Conservation (phyloP, 2,329 filamentous ascomycete genomes). For the Stachybotrys echinatus region DNA sequence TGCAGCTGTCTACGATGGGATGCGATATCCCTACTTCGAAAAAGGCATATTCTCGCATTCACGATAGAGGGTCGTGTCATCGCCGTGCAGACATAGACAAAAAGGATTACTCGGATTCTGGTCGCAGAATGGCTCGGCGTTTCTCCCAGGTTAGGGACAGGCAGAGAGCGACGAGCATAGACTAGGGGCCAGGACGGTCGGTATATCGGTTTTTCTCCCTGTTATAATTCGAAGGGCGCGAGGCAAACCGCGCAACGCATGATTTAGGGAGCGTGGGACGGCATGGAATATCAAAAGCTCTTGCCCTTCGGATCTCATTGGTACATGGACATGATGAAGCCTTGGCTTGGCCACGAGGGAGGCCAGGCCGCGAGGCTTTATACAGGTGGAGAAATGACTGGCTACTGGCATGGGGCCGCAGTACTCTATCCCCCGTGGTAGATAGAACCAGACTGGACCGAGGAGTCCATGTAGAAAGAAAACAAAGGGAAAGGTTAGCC, state of each 20-base stretch:
- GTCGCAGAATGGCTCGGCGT: conserved; percentile 29
- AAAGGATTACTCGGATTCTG: conserved; percentile 60
- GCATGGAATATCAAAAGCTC: conserved; percentile 20
- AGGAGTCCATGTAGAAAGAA: conserved; percentile 25
- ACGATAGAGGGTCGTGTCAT: conserved; percentile 40
- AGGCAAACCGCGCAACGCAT: conserved; percentile 30
- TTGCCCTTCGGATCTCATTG: conserved; percentile 23
- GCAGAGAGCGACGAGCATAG: conserved; percentile 27
- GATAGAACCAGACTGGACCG: conserved; percentile 27
- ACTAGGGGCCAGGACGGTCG: conserved; percentile 25
- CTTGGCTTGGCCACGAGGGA: conserved; percentile 17
- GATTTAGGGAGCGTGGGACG: conserved; percentile 30
- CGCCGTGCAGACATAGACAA: conserved; percentile 53
- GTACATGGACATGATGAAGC: conserved; percentile 22
- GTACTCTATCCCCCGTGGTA: conserved; percentile 22
- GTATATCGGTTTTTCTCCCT: conserved; percentile 26
- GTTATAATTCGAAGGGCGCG: conserved; percentile 28
- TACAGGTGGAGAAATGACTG: conserved; percentile 6
- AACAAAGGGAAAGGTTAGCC: neutral
- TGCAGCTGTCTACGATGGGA: conserved; percentile 31
- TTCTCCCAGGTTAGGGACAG: conserved; percentile 18
- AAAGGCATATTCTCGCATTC: conserved; percentile 34
- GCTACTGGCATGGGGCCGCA: conserved; percentile 5
- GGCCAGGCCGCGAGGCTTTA: conserved; percentile 19
- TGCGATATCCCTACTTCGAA: conserved; percentile 9